Base-by-base conservation (phyloP, 352 stramenopile genomes). In the Lagenidium sp. region DNA sequence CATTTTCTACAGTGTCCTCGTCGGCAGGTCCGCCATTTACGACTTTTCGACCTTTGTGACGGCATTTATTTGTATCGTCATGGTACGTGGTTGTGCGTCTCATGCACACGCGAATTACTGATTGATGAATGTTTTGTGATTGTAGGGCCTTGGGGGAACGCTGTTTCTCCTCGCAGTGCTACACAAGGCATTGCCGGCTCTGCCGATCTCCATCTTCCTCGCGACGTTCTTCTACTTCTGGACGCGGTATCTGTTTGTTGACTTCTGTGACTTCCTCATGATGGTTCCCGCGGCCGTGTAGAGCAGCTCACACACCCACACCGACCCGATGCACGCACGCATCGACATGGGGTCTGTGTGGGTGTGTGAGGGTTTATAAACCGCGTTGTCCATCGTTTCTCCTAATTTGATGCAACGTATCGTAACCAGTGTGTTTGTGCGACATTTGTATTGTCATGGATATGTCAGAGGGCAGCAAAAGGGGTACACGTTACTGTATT, bases 1-100 rank as follows among this genome's bases (percentile, higher is more conserved):
- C 59, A 97, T 99, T 41, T 99, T 99, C 59, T 99, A 99, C 73
- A 97, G 79, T 58, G 85, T 99, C 15, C 68, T 99, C 25, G 93
- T 99, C 8, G 93, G 88, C 10, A 95, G 96, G 35, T 95, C 96
- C 31, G 93, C 92, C 15, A 89, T 97, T 31, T 95, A 94, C 53
- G 95, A 96, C 50, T 98, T 98, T 54, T 95, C 91, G 16, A 92
- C 94, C 4, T 98, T 98, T 59, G 83, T 85, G 4, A 76, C 90
- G 23, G 95, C 87, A 36, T 97, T 98, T 37, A 50, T 98, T 10
- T 87, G 72, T 43, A 94, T 95, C 24, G 89, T 99, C 41, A 80
- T 99, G 41, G 78, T 90, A 61, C 64, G 65, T 61, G 11, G 4
- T 21, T 0, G 20, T 28, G 31, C 13, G 7, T 13, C 37, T 8